A percentile compares a stretch with the other conserved stretches of the same genome.
These are phyloP conservation scores for Didymellaceae sp. DNA, from an alignment of 2,329 filamentous ascomycete genomes.

Conservation along the genomic window DNA sequence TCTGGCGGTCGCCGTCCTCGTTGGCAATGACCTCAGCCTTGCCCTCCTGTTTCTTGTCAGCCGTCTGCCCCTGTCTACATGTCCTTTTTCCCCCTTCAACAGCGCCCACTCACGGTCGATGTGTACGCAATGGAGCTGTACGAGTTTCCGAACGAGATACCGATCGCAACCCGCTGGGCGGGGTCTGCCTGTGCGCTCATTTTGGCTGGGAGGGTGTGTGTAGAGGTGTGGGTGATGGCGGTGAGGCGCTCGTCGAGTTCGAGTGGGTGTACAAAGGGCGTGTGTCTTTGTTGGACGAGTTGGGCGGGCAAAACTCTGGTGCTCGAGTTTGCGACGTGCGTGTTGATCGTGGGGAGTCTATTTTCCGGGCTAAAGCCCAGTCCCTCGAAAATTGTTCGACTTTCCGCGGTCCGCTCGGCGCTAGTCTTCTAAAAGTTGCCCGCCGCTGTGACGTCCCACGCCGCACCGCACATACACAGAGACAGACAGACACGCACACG, in stretches of 20 bases:
- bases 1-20: conserved; percentile 99
- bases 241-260: neutral
- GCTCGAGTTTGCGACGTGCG: conserved; percentile 8
- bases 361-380: neutral
- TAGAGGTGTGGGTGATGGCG: conserved; percentile 1
- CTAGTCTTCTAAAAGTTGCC: conserved; percentile 5
- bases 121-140: conserved; percentile 97
- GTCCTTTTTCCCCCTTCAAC: no score
- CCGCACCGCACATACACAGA: no score
- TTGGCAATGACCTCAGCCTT: conserved; percentile 98
- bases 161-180: conserved; percentile 74
- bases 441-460: conserved; percentile 5
- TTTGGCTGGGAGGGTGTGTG: conserved; percentile 12
- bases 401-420: no score
- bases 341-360: neutral
- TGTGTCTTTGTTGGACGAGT: neutral
- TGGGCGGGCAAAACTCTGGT: conserved; percentile 2
- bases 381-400: conserved; percentile 5
- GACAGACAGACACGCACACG: conserved; percentile 1
- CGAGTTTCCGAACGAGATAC: conserved; percentile 96
- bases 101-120: conserved; percentile 57
- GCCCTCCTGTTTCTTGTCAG: conserved; percentile 67
- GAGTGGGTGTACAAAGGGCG: neutral
- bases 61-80: no score
- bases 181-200: conserved; percentile 61